Conservation (phyloP, 768 basidiomycete species). For the Suillus discolor region DNA sequence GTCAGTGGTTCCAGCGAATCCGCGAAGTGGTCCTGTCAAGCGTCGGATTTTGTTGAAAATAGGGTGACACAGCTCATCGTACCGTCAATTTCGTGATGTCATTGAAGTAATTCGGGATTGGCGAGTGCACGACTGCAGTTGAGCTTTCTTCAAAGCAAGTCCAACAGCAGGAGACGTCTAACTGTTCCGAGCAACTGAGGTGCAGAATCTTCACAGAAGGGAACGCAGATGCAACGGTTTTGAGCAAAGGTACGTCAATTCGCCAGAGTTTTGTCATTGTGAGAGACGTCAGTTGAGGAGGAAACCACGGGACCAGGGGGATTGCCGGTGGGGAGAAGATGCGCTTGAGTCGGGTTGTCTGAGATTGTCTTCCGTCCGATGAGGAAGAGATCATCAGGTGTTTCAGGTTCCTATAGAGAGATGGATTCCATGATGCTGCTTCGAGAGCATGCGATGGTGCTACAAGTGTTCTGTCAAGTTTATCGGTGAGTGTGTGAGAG, state of each 20-base stretch:
- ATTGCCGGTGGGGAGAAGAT: slow-evolving; percentile 35
- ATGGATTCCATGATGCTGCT: slow-evolving; percentile 28
- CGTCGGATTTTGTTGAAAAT: slow-evolving; percentile 10
- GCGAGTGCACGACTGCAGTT: slow-evolving; percentile 58
- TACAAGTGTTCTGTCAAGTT: slow-evolving; percentile 21
- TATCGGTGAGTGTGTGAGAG: slow-evolving; percentile 1
- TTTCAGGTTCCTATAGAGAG: slow-evolving; percentile 37
- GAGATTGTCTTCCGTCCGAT: slow-evolving; percentile 46
- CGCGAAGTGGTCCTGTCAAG: slow-evolving; percentile 43
- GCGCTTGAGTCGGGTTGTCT: slow-evolving; percentile 37
- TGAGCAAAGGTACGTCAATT: slow-evolving; percentile 53
- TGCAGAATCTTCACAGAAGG: slow-evolving; percentile 49
- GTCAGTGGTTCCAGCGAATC: slow-evolving; percentile 47
- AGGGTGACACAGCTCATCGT: slow-evolving; percentile 27
- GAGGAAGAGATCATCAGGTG: slow-evolving; percentile 45
- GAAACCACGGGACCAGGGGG: slow-evolving; percentile 19
- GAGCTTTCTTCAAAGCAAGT: slow-evolving; percentile 65
- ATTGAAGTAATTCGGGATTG: slow-evolving; percentile 54
- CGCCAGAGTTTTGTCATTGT: slow-evolving; percentile 57
- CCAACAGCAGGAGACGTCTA: slow-evolving; percentile 63
- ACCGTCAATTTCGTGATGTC: slow-evolving; percentile 53
- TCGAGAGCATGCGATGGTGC: slow-evolving; percentile 22
- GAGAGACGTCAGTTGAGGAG: slow-evolving; percentile 46
- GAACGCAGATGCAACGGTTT: slow-evolving; percentile 47
- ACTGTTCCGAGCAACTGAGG: slow-evolving; percentile 60